These are phyloP conservation scores for Corymbia citriodora DNA, from an alignment of 441 rosid species.

Conservation along the genomic window DNA sequence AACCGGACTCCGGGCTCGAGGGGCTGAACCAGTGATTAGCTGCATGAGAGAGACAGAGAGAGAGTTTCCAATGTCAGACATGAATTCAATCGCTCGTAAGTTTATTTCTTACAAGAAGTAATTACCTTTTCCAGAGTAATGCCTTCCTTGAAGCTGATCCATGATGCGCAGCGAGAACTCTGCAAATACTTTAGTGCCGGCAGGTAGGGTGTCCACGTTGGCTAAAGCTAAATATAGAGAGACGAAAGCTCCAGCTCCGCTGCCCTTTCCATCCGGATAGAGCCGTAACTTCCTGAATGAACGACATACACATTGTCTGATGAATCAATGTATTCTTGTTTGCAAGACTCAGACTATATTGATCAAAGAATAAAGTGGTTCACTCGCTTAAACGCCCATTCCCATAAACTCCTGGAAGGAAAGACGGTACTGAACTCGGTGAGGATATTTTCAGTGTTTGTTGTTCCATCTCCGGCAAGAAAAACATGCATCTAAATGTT, in stretches of 20 bases:
- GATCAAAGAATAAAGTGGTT: neutral
- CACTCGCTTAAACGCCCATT: neutral
- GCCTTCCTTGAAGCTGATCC: slow-evolving; percentile 26
- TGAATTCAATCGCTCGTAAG: neutral
- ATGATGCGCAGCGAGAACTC: slow-evolving; percentile 28
- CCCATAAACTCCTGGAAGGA: neutral
- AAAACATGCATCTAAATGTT: neutral
- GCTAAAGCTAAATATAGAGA: slow-evolving; percentile 33
- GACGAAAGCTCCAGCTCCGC: slow-evolving; percentile 18
- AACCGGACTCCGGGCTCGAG: slow-evolving; percentile 2
- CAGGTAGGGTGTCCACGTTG: slow-evolving; percentile 8
- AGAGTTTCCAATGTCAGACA: neutral
- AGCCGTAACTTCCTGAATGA: slow-evolving; percentile 30
- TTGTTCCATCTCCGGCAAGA: neutral
- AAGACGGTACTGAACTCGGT: neutral
- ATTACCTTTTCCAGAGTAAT: slow-evolving; percentile 47
- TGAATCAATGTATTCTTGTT: neutral
- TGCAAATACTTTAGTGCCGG: slow-evolving; percentile 21
- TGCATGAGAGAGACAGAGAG: neutral
- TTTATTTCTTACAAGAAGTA: neutral
- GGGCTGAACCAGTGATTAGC: slow-evolving; percentile 14
- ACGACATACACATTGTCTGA: neutral
- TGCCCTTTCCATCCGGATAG: slow-evolving; percentile 29
- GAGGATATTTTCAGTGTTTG: neutral
- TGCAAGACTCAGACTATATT: neutral